Evolutionary conservation across 2,329 filamentous ascomycete species (phyloP), one percentile per base, ranked within the genome.

Genomic region (Aspergillus jensenii): DNA sequence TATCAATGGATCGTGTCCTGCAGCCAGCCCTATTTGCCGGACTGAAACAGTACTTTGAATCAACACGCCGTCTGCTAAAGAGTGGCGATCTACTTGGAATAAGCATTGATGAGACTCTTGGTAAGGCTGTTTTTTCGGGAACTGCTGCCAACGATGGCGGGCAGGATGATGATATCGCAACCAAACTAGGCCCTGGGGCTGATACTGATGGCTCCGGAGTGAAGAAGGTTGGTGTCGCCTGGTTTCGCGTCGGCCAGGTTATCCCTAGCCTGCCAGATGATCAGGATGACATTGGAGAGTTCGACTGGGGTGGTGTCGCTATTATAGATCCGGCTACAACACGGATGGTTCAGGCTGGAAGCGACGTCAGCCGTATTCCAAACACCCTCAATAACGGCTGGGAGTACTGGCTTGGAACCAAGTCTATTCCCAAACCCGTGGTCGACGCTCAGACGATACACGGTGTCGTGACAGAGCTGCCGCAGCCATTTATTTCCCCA

Each of bases 321-420:
- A 89, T 89, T 47, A 91, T 99, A 49, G 93, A 98, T 72, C 90
- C 90, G 45, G 85, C 88, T 6, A 90, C 87, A 58, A 96, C 96
- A 3, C 89, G 91, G 59, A 93, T 98, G 82, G 90, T 93, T 58
- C 92, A 96, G 69, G 92, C 93, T 37, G 95, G 95, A 3, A 96
- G 89, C 63, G 90, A 92, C 68, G 90, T 90, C 46, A 88, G 90
- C 68, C 88, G 88, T 52, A 82, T 96, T 6, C 93, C 93, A 0
- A 86, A 90, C 6, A 87, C 87, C 1, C 85, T 87, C 61, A 84
- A 86, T 57, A 96, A 85, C 71, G 87, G 86, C 17, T 98, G 93
- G 93, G 89, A 90, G 62, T 96, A 93, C 71, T 99, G 97, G 74
- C 82, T 97, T 1, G 90, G 91, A 1, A 81, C 90, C 55, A 90